Evolutionary conservation across 73 alveolate species (phyloP).

Genomic region (Stentor roeselii): DNA sequence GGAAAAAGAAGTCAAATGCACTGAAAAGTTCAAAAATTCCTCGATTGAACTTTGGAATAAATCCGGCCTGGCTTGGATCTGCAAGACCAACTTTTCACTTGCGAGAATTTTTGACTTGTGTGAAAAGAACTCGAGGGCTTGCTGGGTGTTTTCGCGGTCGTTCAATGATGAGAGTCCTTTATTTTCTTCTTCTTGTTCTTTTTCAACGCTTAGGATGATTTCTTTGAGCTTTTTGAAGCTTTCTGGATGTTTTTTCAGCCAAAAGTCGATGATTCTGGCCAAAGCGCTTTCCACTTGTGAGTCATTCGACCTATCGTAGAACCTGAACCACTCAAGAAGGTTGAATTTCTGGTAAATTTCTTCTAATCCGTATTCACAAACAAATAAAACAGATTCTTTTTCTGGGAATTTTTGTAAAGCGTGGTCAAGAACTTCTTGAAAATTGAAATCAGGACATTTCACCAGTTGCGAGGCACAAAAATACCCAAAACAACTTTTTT

Average conservation of each 20-base stretch:
- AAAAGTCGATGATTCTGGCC: background rate
- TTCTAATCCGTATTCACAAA: background rate
- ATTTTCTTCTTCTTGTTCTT: background rate
- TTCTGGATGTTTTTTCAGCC: background rate
- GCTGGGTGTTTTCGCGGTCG: constrained; percentile 11
- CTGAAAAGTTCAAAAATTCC: background rate
- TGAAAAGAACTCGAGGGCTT: background rate
- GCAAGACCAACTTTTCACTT: background rate
- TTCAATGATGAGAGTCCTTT: constrained; percentile 2
- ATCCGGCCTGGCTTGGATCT: background rate
- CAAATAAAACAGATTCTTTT: background rate
- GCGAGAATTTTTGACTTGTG: background rate
- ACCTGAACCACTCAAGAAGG: background rate
- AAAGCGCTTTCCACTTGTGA: background rate
- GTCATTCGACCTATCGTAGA: background rate
- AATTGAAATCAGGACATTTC: background rate
- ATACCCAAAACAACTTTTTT: background rate
- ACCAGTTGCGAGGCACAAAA: background rate
- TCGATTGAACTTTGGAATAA: background rate
- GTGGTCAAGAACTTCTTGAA: background rate
- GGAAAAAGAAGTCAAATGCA: background rate
- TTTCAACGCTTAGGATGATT: background rate
- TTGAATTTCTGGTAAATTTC: background rate
- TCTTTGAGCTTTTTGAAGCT: background rate
- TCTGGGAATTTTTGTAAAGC: background rate